Conservation (phyloP, 139 green algal species). For the Chlamydomonas sphaeroides region DNA sequence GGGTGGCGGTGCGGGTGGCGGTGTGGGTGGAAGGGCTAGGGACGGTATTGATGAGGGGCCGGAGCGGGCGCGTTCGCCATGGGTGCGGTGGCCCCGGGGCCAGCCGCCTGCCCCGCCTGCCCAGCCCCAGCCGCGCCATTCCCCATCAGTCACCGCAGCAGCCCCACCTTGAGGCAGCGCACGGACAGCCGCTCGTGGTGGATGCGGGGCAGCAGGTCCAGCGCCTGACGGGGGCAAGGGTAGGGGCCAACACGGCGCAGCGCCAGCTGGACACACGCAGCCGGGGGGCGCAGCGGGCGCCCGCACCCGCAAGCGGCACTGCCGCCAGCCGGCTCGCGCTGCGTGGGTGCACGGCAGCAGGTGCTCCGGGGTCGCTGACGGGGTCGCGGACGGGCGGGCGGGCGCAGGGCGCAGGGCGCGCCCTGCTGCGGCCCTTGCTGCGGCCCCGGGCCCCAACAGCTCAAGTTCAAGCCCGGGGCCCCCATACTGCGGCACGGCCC, state of each 20-base stretch:
- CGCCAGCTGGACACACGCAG: background rate
- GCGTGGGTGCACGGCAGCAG: background rate
- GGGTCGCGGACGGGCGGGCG: background rate
- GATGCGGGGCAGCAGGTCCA: background rate
- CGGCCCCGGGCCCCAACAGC: too few relatives aligned
- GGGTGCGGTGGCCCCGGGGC: too few relatives aligned
- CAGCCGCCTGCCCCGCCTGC: background rate
- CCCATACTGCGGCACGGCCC: background rate
- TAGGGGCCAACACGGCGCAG: background rate
- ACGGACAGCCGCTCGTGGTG: constrained; percentile 23
- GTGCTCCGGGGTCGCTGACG: background rate
- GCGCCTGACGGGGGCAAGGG: background rate
- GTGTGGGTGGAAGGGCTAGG: background rate
- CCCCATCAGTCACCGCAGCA: background rate
- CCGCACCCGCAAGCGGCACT: too few relatives aligned
- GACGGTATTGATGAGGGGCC: too few relatives aligned
- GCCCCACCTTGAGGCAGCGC: background rate
- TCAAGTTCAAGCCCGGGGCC: too few relatives aligned
- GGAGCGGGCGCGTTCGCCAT: too few relatives aligned
- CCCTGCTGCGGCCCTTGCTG: too few relatives aligned
- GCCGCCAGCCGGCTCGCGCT: too few relatives aligned
- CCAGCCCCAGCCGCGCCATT: background rate
- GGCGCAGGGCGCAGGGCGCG: background rate
- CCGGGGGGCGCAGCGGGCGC: too few relatives aligned
- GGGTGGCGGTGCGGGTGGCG: background rate